phyloP scores from a whole-genome alignment of 352 stramenopile genomes.

The Phytophthora gonapodyides region DNA sequence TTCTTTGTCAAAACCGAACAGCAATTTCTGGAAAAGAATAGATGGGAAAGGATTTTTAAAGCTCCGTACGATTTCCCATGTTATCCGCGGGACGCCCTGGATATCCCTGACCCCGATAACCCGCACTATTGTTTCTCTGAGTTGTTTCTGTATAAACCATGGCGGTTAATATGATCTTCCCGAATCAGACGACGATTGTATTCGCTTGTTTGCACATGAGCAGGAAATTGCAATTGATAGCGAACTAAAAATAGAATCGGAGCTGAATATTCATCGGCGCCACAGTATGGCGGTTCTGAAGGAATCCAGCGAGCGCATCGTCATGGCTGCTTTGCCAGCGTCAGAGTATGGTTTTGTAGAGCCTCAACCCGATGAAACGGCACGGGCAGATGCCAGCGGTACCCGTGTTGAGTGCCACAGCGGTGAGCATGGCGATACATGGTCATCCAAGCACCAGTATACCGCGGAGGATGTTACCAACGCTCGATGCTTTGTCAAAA shows the following conservation, averaged over 20 bases:
- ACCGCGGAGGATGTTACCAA: neutral
- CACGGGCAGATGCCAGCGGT: neutral
- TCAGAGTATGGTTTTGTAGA: conserved; percentile 6
- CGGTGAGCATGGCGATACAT: neutral
- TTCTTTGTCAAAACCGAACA: neutral
- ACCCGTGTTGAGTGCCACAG: neutral
- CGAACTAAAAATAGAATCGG: neutral
- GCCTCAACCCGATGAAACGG: neutral
- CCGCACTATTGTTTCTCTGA: neutral
- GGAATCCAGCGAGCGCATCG: too few species aligned
- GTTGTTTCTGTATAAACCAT: too few species aligned
- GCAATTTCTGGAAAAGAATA: neutral
- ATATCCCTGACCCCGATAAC: neutral
- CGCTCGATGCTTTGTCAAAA: neutral
- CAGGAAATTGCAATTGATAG: neutral
- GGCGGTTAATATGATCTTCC: too few species aligned
- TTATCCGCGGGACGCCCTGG: neutral
- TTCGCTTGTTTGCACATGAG: too few species aligned
- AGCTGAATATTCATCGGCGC: neutral
- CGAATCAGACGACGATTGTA: too few species aligned
- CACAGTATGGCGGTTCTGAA: too few species aligned
- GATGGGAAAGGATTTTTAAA: conserved; percentile 3
- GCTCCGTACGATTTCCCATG: neutral
- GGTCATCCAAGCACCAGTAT: neutral
- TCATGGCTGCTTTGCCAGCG: neutral